Evolutionary conservation across 108 stramenopile species (phyloP).

Genomic region (Discostella stelligeroides): DNA sequence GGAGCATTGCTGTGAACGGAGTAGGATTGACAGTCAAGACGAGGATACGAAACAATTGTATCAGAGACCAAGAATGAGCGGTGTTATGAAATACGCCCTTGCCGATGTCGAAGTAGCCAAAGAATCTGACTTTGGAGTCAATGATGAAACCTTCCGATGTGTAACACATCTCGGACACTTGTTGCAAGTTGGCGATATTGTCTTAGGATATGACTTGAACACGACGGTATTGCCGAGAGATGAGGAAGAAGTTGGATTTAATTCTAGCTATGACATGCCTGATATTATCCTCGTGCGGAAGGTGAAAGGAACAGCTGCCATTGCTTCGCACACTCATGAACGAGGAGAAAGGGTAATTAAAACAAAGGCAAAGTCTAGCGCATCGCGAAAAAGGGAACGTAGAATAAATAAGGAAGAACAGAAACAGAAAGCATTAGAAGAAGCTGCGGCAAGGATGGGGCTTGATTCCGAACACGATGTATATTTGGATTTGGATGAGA

Average conservation of each 20-base stretch:
- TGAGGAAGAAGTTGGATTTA: slow-evolving; percentile 51
- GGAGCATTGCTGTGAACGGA: slow-evolving; percentile 63
- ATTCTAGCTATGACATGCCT: slow-evolving; percentile 75
- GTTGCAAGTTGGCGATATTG: slow-evolving; percentile 91
- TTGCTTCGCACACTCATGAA: slow-evolving; percentile 5
- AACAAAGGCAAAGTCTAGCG: slow-evolving; percentile 50
- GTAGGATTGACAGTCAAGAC: slow-evolving; percentile 8
- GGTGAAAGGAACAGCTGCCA: slow-evolving; percentile 47
- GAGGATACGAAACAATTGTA: slow-evolving; percentile 19
- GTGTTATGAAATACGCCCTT: slow-evolving; percentile 68
- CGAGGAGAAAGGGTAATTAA: slow-evolving; percentile 19
- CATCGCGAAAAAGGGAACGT: slow-evolving; percentile 60
- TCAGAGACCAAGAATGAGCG: slow-evolving; percentile 47
- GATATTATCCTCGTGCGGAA: slow-evolving; percentile 97
- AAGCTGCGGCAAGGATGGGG: slow-evolving; percentile 85
- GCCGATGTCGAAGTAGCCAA: slow-evolving; percentile 95
- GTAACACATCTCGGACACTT: slow-evolving; percentile 95
- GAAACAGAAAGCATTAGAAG: slow-evolving; percentile 65
- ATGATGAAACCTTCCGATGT: slow-evolving; percentile 85
- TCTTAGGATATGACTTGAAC: slow-evolving; percentile 93
- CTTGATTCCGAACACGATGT: slow-evolving; percentile 62
- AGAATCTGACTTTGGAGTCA: slow-evolving; percentile 90
- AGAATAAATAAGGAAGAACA: slow-evolving; percentile 71
- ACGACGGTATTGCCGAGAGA: slow-evolving; percentile 62
- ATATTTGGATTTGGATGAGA: slow-evolving; percentile 44